These are phyloP conservation scores for Penicillium sp. DNA, from an alignment of 2,329 filamentous ascomycete genomes.

Conservation along the genomic window DNA sequence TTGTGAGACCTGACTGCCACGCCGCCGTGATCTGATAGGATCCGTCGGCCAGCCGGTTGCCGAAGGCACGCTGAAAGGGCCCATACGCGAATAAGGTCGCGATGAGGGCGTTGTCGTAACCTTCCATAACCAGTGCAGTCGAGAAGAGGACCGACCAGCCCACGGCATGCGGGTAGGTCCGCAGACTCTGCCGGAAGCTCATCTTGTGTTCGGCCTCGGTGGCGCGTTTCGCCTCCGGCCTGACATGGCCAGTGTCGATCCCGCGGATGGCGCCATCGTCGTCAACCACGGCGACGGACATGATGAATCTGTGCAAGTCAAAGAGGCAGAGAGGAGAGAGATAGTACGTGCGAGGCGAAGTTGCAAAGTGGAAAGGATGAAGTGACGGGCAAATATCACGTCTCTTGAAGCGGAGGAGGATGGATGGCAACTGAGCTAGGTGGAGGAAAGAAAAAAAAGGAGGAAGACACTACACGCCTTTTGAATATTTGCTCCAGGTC, in stretches of 20 bases:
- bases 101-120: conserved; percentile 34
- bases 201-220: conserved; percentile 26
- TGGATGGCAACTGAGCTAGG: not conserved
- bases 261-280: not conserved
- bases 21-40: not conserved
- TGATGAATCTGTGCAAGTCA: too few species aligned
- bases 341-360: too few species aligned
- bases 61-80: conserved; percentile 18
- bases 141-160: conserved; percentile 34
- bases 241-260: not conserved
- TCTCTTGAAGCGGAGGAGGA: too few species aligned
- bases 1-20: conserved; percentile 44
- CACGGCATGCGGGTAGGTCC: conserved; percentile 27
- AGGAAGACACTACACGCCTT: not conserved
- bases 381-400: too few species aligned
- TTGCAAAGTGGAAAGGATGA: too few species aligned
- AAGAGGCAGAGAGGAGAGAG: too few species aligned
- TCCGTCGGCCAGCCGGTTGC: not conserved
- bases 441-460: not conserved
- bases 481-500: not conserved
- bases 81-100: conserved; percentile 17
- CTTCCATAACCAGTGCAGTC: conserved; percentile 36
- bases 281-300: not conserved
- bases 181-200: conserved; percentile 24
- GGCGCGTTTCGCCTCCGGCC: conserved; percentile 14